Percentiles rank a stretch among this genome's conserved stretches.
phyloP scores from a whole-genome alignment of 352 stramenopile genomes.

The Paralagenidium karlingii region DNA sequence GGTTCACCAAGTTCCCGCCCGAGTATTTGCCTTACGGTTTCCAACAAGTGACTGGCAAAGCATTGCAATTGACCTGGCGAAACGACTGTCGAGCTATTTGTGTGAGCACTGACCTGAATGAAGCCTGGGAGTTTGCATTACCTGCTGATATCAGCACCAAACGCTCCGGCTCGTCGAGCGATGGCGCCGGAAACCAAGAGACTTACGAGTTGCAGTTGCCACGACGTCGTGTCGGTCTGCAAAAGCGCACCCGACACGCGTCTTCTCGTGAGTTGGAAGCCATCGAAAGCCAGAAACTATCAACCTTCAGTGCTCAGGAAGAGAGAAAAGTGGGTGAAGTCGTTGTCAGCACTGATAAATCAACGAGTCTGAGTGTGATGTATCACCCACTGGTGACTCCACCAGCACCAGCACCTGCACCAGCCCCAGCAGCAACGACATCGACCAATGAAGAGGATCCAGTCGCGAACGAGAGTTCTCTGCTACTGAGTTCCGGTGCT shows the following conservation, averaged over 20 bases:
- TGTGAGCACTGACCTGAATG: too few species aligned
- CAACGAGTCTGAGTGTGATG: too few species aligned
- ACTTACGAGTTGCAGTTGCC: conserved; percentile 32
- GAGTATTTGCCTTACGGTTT: conserved; percentile 76
- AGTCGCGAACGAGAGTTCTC: background rate
- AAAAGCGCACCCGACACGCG: conserved; percentile 32
- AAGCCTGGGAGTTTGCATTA: too few species aligned
- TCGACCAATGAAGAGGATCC: too few species aligned
- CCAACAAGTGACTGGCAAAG: conserved; percentile 17
- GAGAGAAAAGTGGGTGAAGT: background rate
- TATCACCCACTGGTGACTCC: too few species aligned
- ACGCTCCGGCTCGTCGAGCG: too few species aligned
- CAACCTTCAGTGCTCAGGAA: background rate
- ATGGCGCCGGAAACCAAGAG: background rate
- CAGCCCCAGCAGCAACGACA: too few species aligned
- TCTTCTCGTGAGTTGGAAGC: conserved; percentile 30
- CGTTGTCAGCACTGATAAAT: too few species aligned
- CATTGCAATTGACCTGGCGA: conserved; percentile 50
- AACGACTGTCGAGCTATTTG: conserved; percentile 53
- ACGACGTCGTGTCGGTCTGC: conserved; percentile 21
- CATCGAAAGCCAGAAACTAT: conserved; percentile 27
- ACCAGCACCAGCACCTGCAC: too few species aligned
- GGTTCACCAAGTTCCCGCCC: conserved; percentile 32
- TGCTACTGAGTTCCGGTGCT: background rate
- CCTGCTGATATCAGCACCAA: too few species aligned